Evolutionary conservation across 2,329 filamentous ascomycete genomes (phyloP), one percentile per base, ranked within the genome.

Genomic region (Cladosporium oxysporum): DNA sequence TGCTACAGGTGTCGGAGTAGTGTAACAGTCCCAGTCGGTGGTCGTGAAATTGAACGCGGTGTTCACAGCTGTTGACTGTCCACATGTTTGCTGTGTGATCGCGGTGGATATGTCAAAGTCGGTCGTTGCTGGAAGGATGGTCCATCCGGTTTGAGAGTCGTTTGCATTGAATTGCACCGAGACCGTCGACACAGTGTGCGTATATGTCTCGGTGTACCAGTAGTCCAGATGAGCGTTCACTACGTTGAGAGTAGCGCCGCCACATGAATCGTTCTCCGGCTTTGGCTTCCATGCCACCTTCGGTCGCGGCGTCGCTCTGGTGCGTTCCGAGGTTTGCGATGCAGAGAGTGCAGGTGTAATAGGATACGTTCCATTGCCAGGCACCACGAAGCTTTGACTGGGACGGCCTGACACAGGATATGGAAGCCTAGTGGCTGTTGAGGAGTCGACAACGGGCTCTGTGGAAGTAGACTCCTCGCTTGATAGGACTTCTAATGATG

Each of bases 241-340:
- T 7, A 78, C 73, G 67, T 79, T 77, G 35, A 79, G 67, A 0
- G 75, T 77, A 11, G 71, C 70, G 3, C 73, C 75, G 55, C 69
- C 69, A 62, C 75, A 76, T 28, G 68, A 69, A 23, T 50, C 65
- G 26, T 69, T 68, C 23, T 44, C 11, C 29, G 65, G 7, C 28
- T 65, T 29, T n/a, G 57, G 37, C 18, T 28, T 44, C n/a, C 12
- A 29, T 23, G 28, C 49, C 5, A 7, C 41, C 21, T 62, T 55
- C 5, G 60, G 49, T 3, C 16, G 31, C 16, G 31, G 49, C 18
- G 60, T 41, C 6, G 49, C 16, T 16, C 21, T 41, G 11, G 31
- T 37, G 33, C 31, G 23, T 41, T 29, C 31, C 23, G 47, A 53
- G 28, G 59, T 50, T n/a, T 55, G 47, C 23, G 60, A 41, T 21